Evolutionary conservation across 306 rosid species (phyloP).

Genomic region (Purshia tridentata): DNA sequence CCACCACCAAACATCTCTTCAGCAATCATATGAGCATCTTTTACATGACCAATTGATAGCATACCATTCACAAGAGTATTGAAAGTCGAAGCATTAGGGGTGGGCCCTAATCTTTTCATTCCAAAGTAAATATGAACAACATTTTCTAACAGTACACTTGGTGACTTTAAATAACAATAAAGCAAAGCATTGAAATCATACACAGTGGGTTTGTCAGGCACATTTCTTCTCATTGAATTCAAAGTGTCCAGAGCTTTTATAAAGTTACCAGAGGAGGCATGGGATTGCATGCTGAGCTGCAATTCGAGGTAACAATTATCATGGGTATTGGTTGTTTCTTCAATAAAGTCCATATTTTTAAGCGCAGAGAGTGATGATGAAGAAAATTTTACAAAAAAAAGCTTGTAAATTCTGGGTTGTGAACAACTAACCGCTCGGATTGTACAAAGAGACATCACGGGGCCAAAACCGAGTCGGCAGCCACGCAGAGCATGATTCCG

Average conservation of each 20-base stretch:
- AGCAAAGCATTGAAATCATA: constrained; percentile 46
- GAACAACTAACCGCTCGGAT: constrained; percentile 1
- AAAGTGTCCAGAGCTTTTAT: constrained; percentile 33
- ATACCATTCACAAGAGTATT: constrained; percentile 43
- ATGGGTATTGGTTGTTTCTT: constrained; percentile 14
- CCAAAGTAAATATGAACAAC: constrained; percentile 33
- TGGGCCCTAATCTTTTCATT: constrained; percentile 44
- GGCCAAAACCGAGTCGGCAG: not conserved
- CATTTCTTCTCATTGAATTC: constrained; percentile 31
- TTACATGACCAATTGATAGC: constrained; percentile 27
- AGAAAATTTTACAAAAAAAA: constrained; percentile 24
- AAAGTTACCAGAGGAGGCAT: constrained; percentile 38
- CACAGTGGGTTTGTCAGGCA: constrained; percentile 39
- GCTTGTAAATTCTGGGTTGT: constrained; percentile 19
- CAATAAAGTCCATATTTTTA: constrained; percentile 8
- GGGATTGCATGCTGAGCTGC: constrained; percentile 29
- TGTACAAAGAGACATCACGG: constrained; percentile 26
- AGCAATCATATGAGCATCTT: constrained; percentile 32
- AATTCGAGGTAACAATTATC: constrained; percentile 28
- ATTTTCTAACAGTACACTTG: constrained; percentile 24
- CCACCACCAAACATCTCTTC: constrained; percentile 40
- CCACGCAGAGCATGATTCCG: not conserved
- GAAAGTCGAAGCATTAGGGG: constrained; percentile 46
- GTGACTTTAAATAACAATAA: constrained; percentile 34
- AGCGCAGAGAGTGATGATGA: constrained; percentile 34